Base-by-base conservation (phyloP, 2,329 filamentous ascomycete genomes). In the Intubia oerlemansii region DNA sequence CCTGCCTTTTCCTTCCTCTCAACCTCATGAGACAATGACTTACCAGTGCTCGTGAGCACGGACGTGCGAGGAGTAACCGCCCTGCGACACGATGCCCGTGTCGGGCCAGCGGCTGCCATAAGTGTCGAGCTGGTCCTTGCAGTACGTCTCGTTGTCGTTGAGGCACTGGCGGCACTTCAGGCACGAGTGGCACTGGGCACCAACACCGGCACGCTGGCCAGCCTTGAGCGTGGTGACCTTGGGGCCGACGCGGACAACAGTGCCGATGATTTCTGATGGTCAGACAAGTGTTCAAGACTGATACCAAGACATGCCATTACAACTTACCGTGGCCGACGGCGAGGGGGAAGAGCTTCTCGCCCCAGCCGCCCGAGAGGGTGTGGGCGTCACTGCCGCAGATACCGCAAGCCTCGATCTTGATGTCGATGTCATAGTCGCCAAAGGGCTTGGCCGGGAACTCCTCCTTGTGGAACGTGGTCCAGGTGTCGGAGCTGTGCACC, bases 371-470 rank as follows among this genome's bases (percentile, higher is more conserved):
- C 42, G 50, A 67, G 45, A 79, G 62, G 34, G 68, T 78, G 52
- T 78, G 74, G 27, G 76, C 56, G 44, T 81, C 74, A 39, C 66
- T 74, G 39, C 72, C 67, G 47, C 75, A 81, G 30, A 81, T 61
- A 44, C 79, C 77, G 44, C 78, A 85, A 45, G 66, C 72, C 39
- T 82, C 71, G 42, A 92, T 74, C 57, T 84, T 76, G 52, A 92
- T 67, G 47, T 91, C 81, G 42, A 92, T 68, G 46, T 92, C 81
- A 50, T 79, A 65, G 47, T 84, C 78, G 38, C 74, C 79, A 47
- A 90, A 90, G 12, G 77, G 76, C 57, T 90, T 88, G 33, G 84
- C 70, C 41, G 71, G 65, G 57, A 80, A 81, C 57, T 84, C 49
- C 44, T 74, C 69, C 53, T 79, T 75, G 42, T 72, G 56, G 43